Evolutionary conservation across 75 land plant genomes (phyloP), one percentile per base, ranked within the genome.

Genomic region (Pinus albicaulis): DNA sequence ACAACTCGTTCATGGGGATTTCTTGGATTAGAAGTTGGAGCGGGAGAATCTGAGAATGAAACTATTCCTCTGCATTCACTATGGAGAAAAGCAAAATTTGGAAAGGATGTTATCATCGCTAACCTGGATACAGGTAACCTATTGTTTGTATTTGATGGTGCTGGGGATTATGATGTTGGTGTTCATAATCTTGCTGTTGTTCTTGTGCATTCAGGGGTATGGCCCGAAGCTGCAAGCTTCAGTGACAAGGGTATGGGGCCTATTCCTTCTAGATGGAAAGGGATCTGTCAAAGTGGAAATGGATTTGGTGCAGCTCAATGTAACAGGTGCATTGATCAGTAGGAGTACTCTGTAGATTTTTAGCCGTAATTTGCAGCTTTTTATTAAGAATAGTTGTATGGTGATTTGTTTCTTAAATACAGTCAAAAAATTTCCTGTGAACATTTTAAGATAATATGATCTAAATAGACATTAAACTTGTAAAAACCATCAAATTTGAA

Each of bases 1-100:
- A 91, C 91, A 28, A 89, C 92, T 2, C 81, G 58, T 14, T 79
- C 92, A 2, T 91, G 91, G 86, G 63, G 82, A 26, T 91, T 89
- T 72, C 78, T 91, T 13, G 89, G 92, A 10, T 44, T 91, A 60
- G 90, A 82, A 74, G 5, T 57, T 7, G 52, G 55, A 48, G 53
- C 53, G 12, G 53, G 53, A 48, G 53, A 48, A 48, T 10, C 11
- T 48, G 20, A 65, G 41, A 24, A 72, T 60, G 79, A 81, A 3
- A n/a, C 44, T 15, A 28, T 77, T 38, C 72, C 79, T 24, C 16
- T 25, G 1, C 3, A 59, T 3, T 86, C 89, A 1, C 26, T 82
- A 16, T 92, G 94, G 94, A 72, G 24, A 20, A 83, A 82, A 59
- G 86, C 92, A 20, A 80, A 80, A 7, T 90, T 70, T 73, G 94